Conservation (phyloP, 2,329 filamentous ascomycete species). For the Xylaria sp. region DNA sequence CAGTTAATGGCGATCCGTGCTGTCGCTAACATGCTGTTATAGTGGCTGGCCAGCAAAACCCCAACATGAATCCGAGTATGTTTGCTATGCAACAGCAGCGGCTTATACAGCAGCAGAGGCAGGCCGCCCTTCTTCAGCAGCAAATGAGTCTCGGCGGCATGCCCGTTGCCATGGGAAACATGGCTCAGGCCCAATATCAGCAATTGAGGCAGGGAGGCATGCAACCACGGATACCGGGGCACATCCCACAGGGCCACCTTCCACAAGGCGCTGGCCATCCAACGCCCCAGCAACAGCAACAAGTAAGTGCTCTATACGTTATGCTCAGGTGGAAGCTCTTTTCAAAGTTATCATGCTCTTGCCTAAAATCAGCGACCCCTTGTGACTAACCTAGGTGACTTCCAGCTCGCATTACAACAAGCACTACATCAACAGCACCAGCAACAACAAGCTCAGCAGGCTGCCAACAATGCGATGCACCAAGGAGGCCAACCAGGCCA, state of each 20-base stretch:
- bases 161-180: constrained; percentile 54
- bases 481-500: constrained; percentile 51
- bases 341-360: neutral
- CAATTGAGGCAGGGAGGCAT: constrained; percentile 54
- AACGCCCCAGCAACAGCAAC: constrained; percentile 46
- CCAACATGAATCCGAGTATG: constrained; percentile 35
- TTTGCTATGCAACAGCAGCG: constrained; percentile 44
- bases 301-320: constrained; percentile 39
- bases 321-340: neutral
- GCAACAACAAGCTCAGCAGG: constrained; percentile 56
- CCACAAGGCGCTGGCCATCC: constrained; percentile 49
- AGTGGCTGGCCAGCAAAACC: constrained; percentile 32
- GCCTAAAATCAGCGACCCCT: neutral
- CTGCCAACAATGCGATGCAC: constrained; percentile 56
- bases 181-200: constrained; percentile 55
- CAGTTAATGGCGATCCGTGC: neutral
- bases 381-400: constrained; percentile 17
- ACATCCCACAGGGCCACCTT: constrained; percentile 56
- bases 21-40: constrained; percentile 19
- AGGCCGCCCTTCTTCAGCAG: constrained; percentile 49
- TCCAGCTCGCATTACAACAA: constrained; percentile 47
- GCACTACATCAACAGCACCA: constrained; percentile 38
- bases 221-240: constrained; percentile 55
- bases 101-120: constrained; percentile 45
- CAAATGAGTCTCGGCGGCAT: constrained; percentile 53